Conservation (phyloP, 345 rosid species). For the Ceriops decandra region DNA sequence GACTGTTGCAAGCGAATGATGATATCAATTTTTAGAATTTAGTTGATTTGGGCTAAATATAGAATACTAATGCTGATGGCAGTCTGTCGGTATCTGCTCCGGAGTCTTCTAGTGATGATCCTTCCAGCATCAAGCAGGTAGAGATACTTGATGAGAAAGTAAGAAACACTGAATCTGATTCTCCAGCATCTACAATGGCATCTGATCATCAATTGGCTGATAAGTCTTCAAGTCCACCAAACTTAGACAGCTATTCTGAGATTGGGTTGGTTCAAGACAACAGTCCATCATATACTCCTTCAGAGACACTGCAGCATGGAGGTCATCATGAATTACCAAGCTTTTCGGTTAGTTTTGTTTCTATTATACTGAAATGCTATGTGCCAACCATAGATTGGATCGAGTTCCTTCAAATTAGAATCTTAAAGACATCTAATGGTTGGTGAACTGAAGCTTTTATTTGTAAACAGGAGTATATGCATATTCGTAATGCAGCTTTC, state of each 20-base stretch:
- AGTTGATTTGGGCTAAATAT: conserved; percentile 8
- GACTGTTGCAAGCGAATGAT: not conserved
- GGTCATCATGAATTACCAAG: conserved; percentile 56
- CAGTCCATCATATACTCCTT: conserved; percentile 51
- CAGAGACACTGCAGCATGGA: conserved; percentile 60
- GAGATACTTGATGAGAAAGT: conserved; percentile 48
- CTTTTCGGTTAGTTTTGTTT: conserved; percentile 51
- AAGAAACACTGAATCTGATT: conserved; percentile 52
- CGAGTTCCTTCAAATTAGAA: not conserved
- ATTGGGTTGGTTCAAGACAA: conserved; percentile 52
- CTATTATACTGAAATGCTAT: not conserved
- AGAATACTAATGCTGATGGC: conserved; percentile 27
- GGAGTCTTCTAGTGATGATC: conserved; percentile 40
- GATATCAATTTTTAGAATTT: not conserved
- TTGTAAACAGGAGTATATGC: not conserved
- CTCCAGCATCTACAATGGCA: conserved; percentile 48
- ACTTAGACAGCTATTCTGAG: conserved; percentile 47
- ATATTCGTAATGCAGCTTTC: too few relatives aligned
- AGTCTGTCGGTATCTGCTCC: conserved; percentile 45
- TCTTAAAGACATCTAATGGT: not conserved
- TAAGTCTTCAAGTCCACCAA: conserved; percentile 49
- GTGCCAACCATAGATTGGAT: not conserved
- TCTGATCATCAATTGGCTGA: conserved; percentile 58
- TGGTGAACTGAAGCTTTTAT: not conserved
- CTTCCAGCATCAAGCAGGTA: conserved; percentile 40